These are phyloP conservation scores for Marchantia polymorpha DNA, from an alignment of 225 moss, liverwort and hornwort species.

Conservation along the genomic window DNA sequence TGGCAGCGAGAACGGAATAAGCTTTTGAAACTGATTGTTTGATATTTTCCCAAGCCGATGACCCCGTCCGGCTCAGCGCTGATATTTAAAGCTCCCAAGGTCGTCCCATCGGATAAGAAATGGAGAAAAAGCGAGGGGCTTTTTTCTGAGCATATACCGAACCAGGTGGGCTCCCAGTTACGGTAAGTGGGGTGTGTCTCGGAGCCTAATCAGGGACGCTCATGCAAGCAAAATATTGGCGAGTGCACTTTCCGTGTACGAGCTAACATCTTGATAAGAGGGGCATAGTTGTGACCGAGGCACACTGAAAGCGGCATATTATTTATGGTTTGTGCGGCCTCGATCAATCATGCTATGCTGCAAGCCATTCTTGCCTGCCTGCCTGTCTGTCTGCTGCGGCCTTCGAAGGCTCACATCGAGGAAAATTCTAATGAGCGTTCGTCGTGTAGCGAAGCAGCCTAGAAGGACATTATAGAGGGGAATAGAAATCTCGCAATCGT, in stretches of 20 bases:
- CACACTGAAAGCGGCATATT: not conserved
- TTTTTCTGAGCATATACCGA: not conserved
- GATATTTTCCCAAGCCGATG: too few relatives aligned
- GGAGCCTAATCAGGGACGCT: not conserved
- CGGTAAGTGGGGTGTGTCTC: not conserved
- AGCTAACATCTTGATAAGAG: not conserved
- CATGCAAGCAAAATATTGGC: not conserved
- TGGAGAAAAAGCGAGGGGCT: not conserved
- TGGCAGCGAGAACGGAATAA: too few relatives aligned
- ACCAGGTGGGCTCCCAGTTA: not conserved
- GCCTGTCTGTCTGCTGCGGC: not conserved
- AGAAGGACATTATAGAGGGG: not conserved
- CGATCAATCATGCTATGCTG: slow-evolving; percentile 8
- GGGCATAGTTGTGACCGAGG: not conserved
- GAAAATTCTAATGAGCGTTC: not conserved
- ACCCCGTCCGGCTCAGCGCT: too few relatives aligned
- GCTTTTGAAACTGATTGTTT: too few relatives aligned
- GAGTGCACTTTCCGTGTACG: not conserved
- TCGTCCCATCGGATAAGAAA: not conserved
- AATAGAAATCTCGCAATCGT: not conserved
- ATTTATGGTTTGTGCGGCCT: not conserved
- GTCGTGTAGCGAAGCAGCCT: not conserved
- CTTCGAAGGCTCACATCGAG: not conserved
- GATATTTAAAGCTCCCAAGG: too few relatives aligned
- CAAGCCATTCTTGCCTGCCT: not conserved